Evolutionary conservation across 1,139 yeast genomes (phyloP), one percentile per base, ranked within the genome.

Genomic region (Lodderomyces elongisporus): DNA sequence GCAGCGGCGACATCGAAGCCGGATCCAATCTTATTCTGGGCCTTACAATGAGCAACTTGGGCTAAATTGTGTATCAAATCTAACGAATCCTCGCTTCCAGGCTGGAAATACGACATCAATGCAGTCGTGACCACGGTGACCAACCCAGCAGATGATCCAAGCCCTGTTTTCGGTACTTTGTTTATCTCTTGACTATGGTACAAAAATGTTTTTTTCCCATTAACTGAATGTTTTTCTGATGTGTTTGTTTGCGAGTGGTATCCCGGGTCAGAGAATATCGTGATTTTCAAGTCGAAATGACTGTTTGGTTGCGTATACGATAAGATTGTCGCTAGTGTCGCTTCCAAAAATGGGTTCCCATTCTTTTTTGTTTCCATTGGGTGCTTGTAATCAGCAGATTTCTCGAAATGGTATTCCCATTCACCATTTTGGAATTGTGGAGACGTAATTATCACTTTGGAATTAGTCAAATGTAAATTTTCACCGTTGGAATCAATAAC

Each of bases 1-100:
- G 98, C 98, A 6, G 97, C 81, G 0, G 95, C 97, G 27, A 93
- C 94, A 52, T 91, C 98, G 55, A 91, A 91, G 0, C 98, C 98
- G 3, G 96, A 85, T 0, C 98, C 98, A 17, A 91, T 79, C 55
- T 93, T 93, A 28, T 85, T 85, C 54, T 91, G 98, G 2, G 98
- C 97, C 36, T 75, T 73, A 54, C 96, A 89, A 54, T 91, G 98
- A 1, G 95, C 84, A 9, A 85, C 64, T 52, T 91, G 98, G 0
- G 96, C 77, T 22, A 87, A 60, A 47, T 87, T 89, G 55, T 91
- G 97, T 18, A 91, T 64, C 4, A 66, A 40, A 37, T 69, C 61
- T 9, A 66, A 48, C 7, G 38, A 31, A 3, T 37, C 24, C 3
- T 38, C 35, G 2, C 41, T 32, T 6, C 51, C 51, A 1, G 56